Base-by-base conservation (phyloP, 202 grass and related monocot species). In the Digitaria exilis region DNA sequence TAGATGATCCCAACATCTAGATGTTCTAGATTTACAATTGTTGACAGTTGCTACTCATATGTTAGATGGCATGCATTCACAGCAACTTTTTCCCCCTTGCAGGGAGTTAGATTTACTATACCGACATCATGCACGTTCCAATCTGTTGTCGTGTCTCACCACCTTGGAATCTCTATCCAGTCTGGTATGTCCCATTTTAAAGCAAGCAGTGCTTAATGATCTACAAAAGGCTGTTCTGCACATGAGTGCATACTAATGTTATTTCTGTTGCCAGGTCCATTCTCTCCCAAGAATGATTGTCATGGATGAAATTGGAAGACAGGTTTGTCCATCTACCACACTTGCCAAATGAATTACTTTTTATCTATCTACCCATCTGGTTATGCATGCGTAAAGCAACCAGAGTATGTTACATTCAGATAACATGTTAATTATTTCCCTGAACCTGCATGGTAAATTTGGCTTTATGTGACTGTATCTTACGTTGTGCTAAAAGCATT, bases 221-320 rank as follows among this genome's bases (percentile, higher is more conserved):
- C 60, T 63, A 25, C 41, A 49, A 55, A 43, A 41, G 28, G 9
- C 34, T 79, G 35, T 76, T 87, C 51, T 85, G 83, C 14, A 87
- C 18, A 35, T 7, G 30, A 46, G 19, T 5, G 0, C 55, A 19
- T 13, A 30, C 31, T 84, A 37, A 79, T 69, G 44, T 30, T 77
- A 46, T 77, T 70, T 71, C 21, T 87, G 19, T 80, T 84, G 42
- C 37, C 79, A 99, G 96, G 96, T 94, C 65, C 87, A 78, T 56
- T 99, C 96, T 32, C 89, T 96, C 54, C 93, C 96, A 41, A 93
- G 93, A 90, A 99, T 99, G 96, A 99, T 99, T 84, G 91, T 99
- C 66, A 99, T 94, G 91, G 93, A 99, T 83, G 91, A 96, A 90
- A 99, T 99, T 73, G 93, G 96, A 65, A 99, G 84, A 77, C 87